A percentile compares a stretch with the other conserved stretches of the same genome.
Evolutionary conservation across 495 filamentous ascomycete genomes (phyloP).

Genomic region (Hypoxylon perforatum): DNA sequence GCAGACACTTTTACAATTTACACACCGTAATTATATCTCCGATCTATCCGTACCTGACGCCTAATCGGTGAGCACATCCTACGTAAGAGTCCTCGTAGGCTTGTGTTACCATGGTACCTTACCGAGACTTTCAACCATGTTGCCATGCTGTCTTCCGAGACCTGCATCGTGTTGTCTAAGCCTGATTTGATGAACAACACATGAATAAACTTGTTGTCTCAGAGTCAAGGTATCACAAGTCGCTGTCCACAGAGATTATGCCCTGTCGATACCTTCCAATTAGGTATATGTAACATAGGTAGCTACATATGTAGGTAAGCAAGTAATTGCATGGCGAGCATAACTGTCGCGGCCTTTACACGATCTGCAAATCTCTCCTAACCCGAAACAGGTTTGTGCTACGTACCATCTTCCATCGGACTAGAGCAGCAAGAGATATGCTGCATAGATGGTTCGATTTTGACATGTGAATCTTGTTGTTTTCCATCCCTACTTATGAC

Average conservation of each 20-base stretch:
- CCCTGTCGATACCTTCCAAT: conserved; percentile 34
- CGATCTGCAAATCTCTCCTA: conserved; percentile 11
- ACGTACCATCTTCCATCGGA: conserved; percentile 1
- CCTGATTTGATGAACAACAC: conserved; percentile 6
- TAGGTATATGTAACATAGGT: conserved; percentile 1
- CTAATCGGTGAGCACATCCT: neutral
- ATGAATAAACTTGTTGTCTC: conserved; percentile 15
- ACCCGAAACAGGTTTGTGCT: conserved; percentile 8
- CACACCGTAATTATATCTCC: neutral
- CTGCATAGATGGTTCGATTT: conserved; percentile 24
- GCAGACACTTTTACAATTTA: neutral
- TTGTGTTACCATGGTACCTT: neutral
- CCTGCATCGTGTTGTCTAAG: conserved; percentile 3
- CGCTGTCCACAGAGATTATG: neutral
- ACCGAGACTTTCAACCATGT: neutral
- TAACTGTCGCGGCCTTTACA: too few relatives aligned
- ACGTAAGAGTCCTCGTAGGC: neutral
- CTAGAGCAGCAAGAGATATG: conserved; percentile 16
- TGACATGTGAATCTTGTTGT: conserved; percentile 33
- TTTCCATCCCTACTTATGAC: neutral
- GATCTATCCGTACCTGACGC: conserved; percentile 1
- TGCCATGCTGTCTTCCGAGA: neutral
- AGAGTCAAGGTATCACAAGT: conserved; percentile 11
- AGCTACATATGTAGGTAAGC: too few relatives aligned
- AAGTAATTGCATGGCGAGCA: too few relatives aligned